Evolutionary conservation across 495 filamentous ascomycete species (phyloP).

Genomic region (Lepraria neglecta): DNA sequence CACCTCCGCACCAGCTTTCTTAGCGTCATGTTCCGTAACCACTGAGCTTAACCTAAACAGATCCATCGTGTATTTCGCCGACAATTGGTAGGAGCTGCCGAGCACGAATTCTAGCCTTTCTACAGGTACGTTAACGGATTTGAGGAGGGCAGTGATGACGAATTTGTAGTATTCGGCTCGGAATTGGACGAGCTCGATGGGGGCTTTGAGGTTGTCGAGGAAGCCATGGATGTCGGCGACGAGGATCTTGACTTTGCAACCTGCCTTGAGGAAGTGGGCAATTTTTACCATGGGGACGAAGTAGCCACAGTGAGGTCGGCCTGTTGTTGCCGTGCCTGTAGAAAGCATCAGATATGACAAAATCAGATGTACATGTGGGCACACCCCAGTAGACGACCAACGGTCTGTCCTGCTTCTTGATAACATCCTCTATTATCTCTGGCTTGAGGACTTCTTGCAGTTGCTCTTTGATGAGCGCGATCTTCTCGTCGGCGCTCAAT

Average conservation of each 20-base stretch:
- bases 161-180: constrained; percentile 67
- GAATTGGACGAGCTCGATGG: constrained; percentile 77
- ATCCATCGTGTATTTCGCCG: constrained; percentile 64
- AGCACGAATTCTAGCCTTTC: constrained; percentile 78
- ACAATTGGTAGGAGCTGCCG: constrained; percentile 73
- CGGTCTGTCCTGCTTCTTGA: constrained; percentile 63
- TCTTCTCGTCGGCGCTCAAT: constrained; percentile 38
- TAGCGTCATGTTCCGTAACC: constrained; percentile 61
- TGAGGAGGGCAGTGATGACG: constrained; percentile 58
- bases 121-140: constrained; percentile 65
- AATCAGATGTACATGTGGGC: constrained; percentile 1
- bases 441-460: constrained; percentile 78
- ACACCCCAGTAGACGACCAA: constrained; percentile 81
- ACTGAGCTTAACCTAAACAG: constrained; percentile 57
- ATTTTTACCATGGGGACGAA: constrained; percentile 82
- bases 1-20: constrained; percentile 84
- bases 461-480: constrained; percentile 72
- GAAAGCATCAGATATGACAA: constrained; percentile 16
- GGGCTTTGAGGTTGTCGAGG: constrained; percentile 43
- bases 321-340: constrained; percentile 71
- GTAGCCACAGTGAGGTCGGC: constrained; percentile 76
- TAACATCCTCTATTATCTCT: constrained; percentile 71
- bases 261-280: constrained; percentile 78
- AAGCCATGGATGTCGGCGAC: constrained; percentile 64
- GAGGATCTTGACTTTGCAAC: constrained; percentile 73